phyloP scores from a whole-genome alignment of 306 rosid species.

The Fragaria ananassa region DNA sequence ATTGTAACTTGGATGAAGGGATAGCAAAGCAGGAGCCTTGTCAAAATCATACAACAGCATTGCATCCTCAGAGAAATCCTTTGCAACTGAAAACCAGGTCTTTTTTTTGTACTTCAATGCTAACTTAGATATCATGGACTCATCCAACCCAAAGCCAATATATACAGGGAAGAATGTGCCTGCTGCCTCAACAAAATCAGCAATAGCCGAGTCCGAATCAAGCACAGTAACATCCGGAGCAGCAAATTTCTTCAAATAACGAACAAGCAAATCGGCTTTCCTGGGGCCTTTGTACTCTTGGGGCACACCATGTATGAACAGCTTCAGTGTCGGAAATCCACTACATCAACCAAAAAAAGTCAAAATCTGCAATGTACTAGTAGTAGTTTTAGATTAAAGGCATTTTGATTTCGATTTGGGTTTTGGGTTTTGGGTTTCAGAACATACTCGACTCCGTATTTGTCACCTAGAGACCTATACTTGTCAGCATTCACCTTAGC shows the following conservation, averaged over 20 bases:
- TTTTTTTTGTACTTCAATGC: slow-evolving; percentile 72
- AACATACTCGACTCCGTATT: slow-evolving; percentile 65
- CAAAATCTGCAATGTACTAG: neutral
- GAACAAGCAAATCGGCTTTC: slow-evolving; percentile 77
- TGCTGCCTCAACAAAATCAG: slow-evolving; percentile 60
- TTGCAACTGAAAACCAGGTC: slow-evolving; percentile 96
- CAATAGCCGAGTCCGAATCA: slow-evolving; percentile 75
- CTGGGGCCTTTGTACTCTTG: slow-evolving; percentile 82
- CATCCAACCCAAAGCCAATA: slow-evolving; percentile 80
- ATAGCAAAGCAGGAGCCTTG: slow-evolving; percentile 85
- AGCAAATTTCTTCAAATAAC: slow-evolving; percentile 80
- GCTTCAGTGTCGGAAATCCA: slow-evolving; percentile 72
- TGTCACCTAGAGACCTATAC: slow-evolving; percentile 55
- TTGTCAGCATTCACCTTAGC: slow-evolving; percentile 91
- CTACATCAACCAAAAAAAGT: slow-evolving; percentile 36
- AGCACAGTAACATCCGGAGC: slow-evolving; percentile 82
- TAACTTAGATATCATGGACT: slow-evolving; percentile 47
- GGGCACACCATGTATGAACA: slow-evolving; percentile 75
- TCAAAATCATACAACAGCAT: slow-evolving; percentile 81
- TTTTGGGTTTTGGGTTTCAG: slow-evolving; percentile 8
- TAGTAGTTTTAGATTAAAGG: neutral
- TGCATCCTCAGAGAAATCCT: slow-evolving; percentile 81
- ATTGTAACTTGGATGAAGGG: slow-evolving; percentile 61
- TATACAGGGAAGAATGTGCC: slow-evolving; percentile 71
- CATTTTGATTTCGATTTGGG: neutral